phyloP scores from a whole-genome alignment of 140 eudicot species.

The Anethum foeniculum region DNA sequence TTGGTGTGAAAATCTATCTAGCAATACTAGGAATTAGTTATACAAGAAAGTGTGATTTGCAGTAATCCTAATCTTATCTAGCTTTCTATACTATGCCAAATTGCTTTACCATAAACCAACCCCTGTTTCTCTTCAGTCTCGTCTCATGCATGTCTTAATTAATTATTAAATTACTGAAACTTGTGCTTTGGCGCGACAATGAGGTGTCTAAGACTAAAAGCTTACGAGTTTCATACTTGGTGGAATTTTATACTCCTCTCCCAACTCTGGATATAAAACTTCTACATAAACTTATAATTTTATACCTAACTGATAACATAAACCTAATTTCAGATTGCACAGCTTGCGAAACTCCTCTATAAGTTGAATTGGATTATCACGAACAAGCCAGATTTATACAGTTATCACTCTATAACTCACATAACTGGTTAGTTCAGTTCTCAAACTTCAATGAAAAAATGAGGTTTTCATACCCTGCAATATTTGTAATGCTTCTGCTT shows the following conservation, averaged over 20 bases:
- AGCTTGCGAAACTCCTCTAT: not conserved
- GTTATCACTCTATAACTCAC: not conserved
- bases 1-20: not conserved
- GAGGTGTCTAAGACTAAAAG: not conserved
- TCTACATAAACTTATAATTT: not conserved
- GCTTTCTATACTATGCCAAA: not conserved
- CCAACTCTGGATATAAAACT: not conserved
- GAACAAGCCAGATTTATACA: not conserved
- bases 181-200: not conserved
- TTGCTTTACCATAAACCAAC: not conserved
- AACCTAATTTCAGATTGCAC: not conserved
- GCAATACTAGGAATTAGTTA: not conserved
- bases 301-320: not conserved
- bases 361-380: conserved; percentile 7
- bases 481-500: not conserved
- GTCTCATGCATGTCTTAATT: not conserved
- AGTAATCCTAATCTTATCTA: not conserved
- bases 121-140: not conserved
- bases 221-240: not conserved
- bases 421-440: not conserved
- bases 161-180: not conserved
- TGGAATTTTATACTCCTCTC: not conserved
- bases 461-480: not conserved
- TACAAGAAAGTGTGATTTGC: not conserved
- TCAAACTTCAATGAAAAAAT: not conserved